These are phyloP conservation scores for Blastocystis sp. DNA, from an alignment of 352 stramenopile species.

Conservation along the genomic window DNA sequence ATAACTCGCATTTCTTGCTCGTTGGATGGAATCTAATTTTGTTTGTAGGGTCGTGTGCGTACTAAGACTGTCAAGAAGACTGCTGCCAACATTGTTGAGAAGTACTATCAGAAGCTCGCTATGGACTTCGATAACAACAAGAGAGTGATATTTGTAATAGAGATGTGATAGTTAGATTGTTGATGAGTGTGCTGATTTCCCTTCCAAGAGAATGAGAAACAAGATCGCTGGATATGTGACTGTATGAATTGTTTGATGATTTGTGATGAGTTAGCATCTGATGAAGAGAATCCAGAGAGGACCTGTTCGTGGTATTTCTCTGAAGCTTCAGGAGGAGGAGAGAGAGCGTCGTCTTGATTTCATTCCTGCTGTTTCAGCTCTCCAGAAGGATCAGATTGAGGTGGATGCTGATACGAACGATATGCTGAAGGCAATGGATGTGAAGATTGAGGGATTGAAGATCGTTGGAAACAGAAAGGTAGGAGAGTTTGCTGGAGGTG, in stretches of 20 bases:
- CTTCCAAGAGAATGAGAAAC: conserved; percentile 99
- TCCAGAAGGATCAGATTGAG: no score
- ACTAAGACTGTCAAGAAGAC: conserved; percentile 99
- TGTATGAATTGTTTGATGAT: conserved; percentile 8
- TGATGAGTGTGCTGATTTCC: conserved; percentile 91
- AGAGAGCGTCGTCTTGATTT: no score
- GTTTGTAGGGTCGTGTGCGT: conserved; percentile 78
- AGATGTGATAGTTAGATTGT: conserved; percentile 67
- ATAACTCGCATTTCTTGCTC: not conserved
- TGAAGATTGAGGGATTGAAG: no score
- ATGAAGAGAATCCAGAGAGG: conserved; percentile 99
- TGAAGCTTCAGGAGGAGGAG: no score
- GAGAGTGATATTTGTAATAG: conserved; percentile 69
- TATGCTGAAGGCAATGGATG: no score
- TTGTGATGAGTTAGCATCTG: conserved; percentile 73
- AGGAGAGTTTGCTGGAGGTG: not conserved
- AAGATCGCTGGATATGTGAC: conserved; percentile 99
- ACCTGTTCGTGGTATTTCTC: no score
- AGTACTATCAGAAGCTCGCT: no score
- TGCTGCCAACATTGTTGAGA: no score
- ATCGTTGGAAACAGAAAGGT: conserved; percentile 65
- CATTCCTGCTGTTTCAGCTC: no score
- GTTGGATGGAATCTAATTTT: not conserved
- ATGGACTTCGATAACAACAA: conserved; percentile 99
- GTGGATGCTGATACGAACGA: no score